Percentiles rank a stretch among this genome's conserved stretches.
These are phyloP conservation scores for Suillus spraguei DNA, from an alignment of 768 basidiomycete genomes.

Conservation along the genomic window DNA sequence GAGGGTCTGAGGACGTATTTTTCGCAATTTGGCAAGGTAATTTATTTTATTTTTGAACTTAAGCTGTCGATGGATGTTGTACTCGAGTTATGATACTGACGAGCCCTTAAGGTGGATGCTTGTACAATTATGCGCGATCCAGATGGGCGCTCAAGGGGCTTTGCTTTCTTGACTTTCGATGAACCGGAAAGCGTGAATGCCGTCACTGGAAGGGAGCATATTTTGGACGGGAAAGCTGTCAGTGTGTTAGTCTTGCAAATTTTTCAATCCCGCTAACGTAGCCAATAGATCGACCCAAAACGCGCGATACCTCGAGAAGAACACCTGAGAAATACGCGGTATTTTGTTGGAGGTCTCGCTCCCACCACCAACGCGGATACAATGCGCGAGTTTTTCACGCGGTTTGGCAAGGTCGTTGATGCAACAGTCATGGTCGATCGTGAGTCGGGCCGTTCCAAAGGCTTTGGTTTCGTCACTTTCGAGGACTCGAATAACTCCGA, in stretches of 20 bases:
- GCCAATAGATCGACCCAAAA: slow-evolving; percentile 79
- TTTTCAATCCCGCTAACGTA: slow-evolving; percentile 3
- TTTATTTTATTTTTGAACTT: slow-evolving; percentile 15
- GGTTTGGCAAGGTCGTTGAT: slow-evolving; percentile 81
- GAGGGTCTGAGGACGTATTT: slow-evolving; percentile 73
- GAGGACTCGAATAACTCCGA: slow-evolving; percentile 65
- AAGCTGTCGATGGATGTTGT: background rate
- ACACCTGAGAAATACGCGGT: slow-evolving; percentile 72
- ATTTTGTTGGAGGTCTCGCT: slow-evolving; percentile 81
- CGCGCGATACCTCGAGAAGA: slow-evolving; percentile 85
- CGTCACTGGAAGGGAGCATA: slow-evolving; percentile 69
- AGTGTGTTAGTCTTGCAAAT: slow-evolving; percentile 22
- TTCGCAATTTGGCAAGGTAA: slow-evolving; percentile 75
- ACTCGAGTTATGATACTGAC: slow-evolving; percentile 17
- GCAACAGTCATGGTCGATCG: slow-evolving; percentile 87
- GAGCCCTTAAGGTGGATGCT: slow-evolving; percentile 60
- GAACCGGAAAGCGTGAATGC: slow-evolving; percentile 61
- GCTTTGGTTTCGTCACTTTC: slow-evolving; percentile 87
- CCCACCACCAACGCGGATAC: slow-evolving; percentile 68
- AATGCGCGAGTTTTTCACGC: slow-evolving; percentile 68
- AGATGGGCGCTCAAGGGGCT: slow-evolving; percentile 73
- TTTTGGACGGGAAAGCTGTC: slow-evolving; percentile 80
- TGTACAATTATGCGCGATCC: slow-evolving; percentile 88
- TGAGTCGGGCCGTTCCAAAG: slow-evolving; percentile 73
- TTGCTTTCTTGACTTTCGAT: slow-evolving; percentile 84